These are phyloP conservation scores for Alternaria brassicicola DNA, from an alignment of 2,329 filamentous ascomycete genomes.

Conservation along the genomic window DNA sequence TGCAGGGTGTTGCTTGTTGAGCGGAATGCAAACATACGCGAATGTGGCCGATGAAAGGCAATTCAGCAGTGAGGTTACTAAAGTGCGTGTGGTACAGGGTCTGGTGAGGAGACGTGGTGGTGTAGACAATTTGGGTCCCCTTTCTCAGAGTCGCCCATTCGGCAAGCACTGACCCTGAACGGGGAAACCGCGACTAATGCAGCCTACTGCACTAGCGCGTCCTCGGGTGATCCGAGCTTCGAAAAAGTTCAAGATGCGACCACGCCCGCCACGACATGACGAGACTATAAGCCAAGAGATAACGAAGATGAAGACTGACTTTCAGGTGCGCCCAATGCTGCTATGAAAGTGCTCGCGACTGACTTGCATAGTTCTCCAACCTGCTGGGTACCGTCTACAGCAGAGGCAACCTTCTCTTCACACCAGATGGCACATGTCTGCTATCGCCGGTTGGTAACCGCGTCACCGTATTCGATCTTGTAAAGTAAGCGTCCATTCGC, in stretches of 20 bases:
- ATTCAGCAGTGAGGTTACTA: constrained; percentile 10
- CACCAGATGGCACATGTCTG: constrained; percentile 92
- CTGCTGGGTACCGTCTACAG: constrained; percentile 97
- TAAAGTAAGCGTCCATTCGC: constrained; percentile 70
- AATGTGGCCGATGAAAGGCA: neutral
- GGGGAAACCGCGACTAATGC: constrained; percentile 43
- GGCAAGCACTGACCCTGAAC: constrained; percentile 47
- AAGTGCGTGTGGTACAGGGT: constrained; percentile 11
- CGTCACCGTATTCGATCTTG: constrained; percentile 93
- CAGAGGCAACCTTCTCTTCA: constrained; percentile 96
- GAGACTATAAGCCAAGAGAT: constrained; percentile 7
- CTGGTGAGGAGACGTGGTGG: constrained; percentile 29
- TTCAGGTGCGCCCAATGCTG: constrained; percentile 70
- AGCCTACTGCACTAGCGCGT: constrained; percentile 21
- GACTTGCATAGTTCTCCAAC: constrained; percentile 85
- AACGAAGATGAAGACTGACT: constrained; percentile 92
- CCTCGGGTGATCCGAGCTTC: constrained; percentile 19
- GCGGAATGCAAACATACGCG: constrained; percentile 13
- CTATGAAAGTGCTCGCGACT: constrained; percentile 20
- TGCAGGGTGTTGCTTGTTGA: too few relatives aligned
- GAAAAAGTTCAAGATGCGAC: constrained; percentile 44
- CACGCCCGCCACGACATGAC: constrained; percentile 30
- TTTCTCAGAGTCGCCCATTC: constrained; percentile 48
- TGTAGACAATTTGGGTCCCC: constrained; percentile 46
- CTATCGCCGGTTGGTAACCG: constrained; percentile 96